Evolutionary conservation across 1,284 basidiomycete species (phyloP).

Genomic region (Chalciporus piperatoides): DNA sequence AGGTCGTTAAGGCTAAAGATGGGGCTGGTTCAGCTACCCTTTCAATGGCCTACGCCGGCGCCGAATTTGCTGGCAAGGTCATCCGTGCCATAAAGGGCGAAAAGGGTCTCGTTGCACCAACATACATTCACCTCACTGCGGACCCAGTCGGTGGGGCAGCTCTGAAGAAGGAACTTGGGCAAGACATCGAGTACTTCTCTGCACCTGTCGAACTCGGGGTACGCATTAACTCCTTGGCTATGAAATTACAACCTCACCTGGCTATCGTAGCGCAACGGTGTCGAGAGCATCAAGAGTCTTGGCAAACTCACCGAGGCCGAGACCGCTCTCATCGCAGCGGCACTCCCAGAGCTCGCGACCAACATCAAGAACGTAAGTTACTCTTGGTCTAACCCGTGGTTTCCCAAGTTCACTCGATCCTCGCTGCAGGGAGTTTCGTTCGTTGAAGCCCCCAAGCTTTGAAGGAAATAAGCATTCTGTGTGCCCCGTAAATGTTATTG

Average conservation of each 20-base stretch:
- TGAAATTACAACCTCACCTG: slow-evolving; percentile 1
- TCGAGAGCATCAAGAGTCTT: slow-evolving; percentile 75
- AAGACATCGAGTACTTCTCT: slow-evolving; percentile 81
- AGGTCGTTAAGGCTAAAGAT: slow-evolving; percentile 92
- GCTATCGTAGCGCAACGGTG: slow-evolving; percentile 62
- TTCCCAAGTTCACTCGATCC: slow-evolving; percentile 1
- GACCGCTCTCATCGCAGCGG: slow-evolving; percentile 71
- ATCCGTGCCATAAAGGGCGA: slow-evolving; percentile 87
- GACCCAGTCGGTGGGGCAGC: slow-evolving; percentile 69
- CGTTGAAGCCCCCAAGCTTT: slow-evolving; percentile 38
- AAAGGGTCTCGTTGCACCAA: slow-evolving; percentile 81
- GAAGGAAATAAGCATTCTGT: slow-evolving; percentile 5
- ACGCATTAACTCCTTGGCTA: slow-evolving; percentile 32
- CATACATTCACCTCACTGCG: slow-evolving; percentile 79
- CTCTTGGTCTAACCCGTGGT: neutral
- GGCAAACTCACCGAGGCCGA: slow-evolving; percentile 74
- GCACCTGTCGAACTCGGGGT: slow-evolving; percentile 83
- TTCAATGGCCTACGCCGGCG: slow-evolving; percentile 90
- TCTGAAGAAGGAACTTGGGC: slow-evolving; percentile 59
- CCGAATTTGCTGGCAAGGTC: slow-evolving; percentile 78
- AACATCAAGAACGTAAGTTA: slow-evolving; percentile 74
- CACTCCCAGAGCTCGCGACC: slow-evolving; percentile 73
- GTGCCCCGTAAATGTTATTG: neutral
- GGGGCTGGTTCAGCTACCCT: slow-evolving; percentile 85
- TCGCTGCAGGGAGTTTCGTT: slow-evolving; percentile 36